Conservation (phyloP, 179 eudicot species). For the Beta lomatogona region DNA sequence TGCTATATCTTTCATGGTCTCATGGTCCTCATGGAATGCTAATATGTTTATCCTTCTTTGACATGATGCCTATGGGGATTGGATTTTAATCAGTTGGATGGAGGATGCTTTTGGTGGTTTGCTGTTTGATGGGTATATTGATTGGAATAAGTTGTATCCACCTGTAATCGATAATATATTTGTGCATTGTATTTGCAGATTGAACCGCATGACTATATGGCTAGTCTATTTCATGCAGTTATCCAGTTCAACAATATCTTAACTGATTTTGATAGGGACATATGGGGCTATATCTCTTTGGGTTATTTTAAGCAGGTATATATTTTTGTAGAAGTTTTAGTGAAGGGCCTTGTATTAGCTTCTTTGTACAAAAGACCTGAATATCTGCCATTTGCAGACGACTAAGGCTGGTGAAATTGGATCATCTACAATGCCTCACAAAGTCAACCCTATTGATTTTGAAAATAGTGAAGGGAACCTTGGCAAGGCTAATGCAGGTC, state of each 20-base stretch:
- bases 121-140: neutral
- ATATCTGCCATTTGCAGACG: constrained; percentile 44
- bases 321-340: neutral
- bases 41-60: neutral
- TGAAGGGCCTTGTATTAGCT: neutral
- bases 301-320: constrained; percentile 95
- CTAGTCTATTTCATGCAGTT: constrained; percentile 75
- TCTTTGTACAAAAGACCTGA: constrained; percentile 7
- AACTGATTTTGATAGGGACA: constrained; percentile 80
- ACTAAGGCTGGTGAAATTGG: constrained; percentile 96
- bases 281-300: constrained; percentile 90
- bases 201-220: constrained; percentile 98
- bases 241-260: constrained; percentile 80
- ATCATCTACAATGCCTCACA: constrained; percentile 99
- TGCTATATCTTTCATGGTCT: neutral
- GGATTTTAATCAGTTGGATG: neutral
- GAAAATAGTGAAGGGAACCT: constrained; percentile 99
- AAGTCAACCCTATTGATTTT: constrained; percentile 96
- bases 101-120: neutral
- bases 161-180: neutral
- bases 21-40: neutral
- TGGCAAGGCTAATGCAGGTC: constrained; percentile 78
- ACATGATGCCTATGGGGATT: neutral
- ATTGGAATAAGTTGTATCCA: neutral
- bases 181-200: constrained; percentile 51